Percentiles rank a stretch among this genome's conserved stretches.
Conservation (phyloP, 2,329 filamentous ascomycete genomes). For the Clonostachys byssicola region DNA sequence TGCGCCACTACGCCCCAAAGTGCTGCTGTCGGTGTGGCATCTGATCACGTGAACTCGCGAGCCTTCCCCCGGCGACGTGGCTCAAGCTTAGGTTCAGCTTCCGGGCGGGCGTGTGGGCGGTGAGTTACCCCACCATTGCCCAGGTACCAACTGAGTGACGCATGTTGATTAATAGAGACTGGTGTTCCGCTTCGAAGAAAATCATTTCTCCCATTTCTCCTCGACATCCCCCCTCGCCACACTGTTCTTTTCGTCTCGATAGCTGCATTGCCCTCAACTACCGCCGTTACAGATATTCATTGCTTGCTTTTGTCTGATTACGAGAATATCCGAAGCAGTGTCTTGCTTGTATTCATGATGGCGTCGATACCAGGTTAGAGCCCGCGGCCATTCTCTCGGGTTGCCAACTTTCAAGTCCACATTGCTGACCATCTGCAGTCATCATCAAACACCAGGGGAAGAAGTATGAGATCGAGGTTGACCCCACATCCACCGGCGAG, state of each 20-base stretch:
- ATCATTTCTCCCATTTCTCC: no score
- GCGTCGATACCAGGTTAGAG: slow-evolving; percentile 48
- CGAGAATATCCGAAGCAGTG: neutral
- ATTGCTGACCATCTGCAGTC: slow-evolving; percentile 47
- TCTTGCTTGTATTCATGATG: slow-evolving; percentile 30
- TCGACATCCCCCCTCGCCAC: no score
- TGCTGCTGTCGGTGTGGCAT: neutral
- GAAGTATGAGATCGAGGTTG: slow-evolving; percentile 90
- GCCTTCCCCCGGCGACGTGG: neutral
- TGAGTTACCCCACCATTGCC: neutral
- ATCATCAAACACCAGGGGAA: slow-evolving; percentile 94
- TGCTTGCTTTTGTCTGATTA: neutral
- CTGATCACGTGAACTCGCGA: slow-evolving; percentile 2
- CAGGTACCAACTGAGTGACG: slow-evolving; percentile 5
- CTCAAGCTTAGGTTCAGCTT: neutral
- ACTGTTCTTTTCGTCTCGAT: no score
- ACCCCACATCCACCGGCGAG: slow-evolving; percentile 78
- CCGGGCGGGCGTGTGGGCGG: neutral
- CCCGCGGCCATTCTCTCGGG: no score
- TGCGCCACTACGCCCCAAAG: no score
- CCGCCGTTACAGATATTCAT: neutral
- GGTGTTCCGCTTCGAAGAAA: no score
- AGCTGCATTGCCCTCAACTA: no score
- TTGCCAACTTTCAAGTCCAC: no score
- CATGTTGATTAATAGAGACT: no score